Percentiles rank a stretch among this genome's conserved stretches.
Evolutionary conservation across 176 grass and related monocot genomes (phyloP).

Genomic region (Triticum turgidum): DNA sequence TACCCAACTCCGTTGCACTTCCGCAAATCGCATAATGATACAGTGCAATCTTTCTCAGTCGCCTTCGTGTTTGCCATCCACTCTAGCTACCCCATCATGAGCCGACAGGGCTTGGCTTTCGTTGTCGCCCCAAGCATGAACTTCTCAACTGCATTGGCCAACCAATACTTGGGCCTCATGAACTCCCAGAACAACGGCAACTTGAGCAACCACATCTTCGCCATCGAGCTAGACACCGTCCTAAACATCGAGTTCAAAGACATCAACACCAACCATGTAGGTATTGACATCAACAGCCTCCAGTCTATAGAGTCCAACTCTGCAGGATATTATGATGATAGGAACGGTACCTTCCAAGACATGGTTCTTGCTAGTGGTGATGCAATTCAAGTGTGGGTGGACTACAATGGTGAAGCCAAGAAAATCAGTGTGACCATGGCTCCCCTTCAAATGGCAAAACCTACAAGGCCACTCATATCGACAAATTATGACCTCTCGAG

Average conservation of each 20-base stretch:
- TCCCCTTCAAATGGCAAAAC: slow-evolving; percentile 15
- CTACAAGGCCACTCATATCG: slow-evolving; percentile 19
- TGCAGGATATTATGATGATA: slow-evolving; percentile 23
- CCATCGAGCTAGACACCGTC: slow-evolving; percentile 30
- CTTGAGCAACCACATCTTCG: background rate
- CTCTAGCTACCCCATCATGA: background rate
- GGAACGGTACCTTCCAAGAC: background rate
- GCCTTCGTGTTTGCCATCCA: slow-evolving; percentile 37
- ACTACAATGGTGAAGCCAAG: background rate
- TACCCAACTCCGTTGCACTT: background rate
- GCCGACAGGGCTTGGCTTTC: slow-evolving; percentile 34
- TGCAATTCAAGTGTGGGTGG: slow-evolving; percentile 43
- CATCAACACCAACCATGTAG: slow-evolving; percentile 38
- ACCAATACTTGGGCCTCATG: slow-evolving; percentile 25
- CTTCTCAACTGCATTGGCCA: background rate
- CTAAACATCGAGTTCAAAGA: slow-evolving; percentile 12
- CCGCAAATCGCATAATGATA: background rate
- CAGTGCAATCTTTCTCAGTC: slow-evolving; percentile 7
- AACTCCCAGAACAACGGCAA: background rate
- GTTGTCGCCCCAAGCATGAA: slow-evolving; percentile 1
- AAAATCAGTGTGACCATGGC: slow-evolving; percentile 29
- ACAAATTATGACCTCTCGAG: slow-evolving; percentile 3
- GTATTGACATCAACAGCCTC: slow-evolving; percentile 19
- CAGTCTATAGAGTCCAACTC: background rate
- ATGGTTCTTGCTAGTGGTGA: background rate